Base-by-base conservation (phyloP, 306 rosid species). In the Castanea sativa region DNA sequence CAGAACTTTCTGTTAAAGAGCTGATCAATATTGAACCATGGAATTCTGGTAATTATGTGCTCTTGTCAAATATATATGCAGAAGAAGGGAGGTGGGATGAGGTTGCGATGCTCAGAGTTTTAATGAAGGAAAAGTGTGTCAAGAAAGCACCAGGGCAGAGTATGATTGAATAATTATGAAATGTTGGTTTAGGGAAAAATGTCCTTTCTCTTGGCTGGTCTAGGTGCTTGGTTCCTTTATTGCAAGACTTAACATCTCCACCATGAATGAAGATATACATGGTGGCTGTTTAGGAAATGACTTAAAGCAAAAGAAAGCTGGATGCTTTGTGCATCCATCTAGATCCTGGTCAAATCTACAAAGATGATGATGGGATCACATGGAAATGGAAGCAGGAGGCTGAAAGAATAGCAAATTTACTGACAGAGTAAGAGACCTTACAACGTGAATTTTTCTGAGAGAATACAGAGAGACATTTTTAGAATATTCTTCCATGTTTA, bases 31-130 rank as follows among this genome's bases (percentile, higher is more conserved):
- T 92, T 69, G 97, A 95, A 83, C 97, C 98, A 0, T 73, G 88
- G 91, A 95, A 92, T 78, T 95, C 97, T 1, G 95, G 99, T 45
- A 91, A 95, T 69, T 92, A 89, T 74, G 97, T 87, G 81, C 80
- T 91, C 63, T 65, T 95, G 84, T 95, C 97, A 5, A 92, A 91
- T 73, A 82, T 90, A 53, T 92, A 88, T 64, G 99, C 99, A 12
- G 97, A 89, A 63, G 91, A 90, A 83, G 92, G 93, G 35, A 82
- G 78, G 45, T 95, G 99, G 98, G 87, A 88, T 76, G 93, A 93
- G 70, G 99, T 86, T 73, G 97, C 88, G 88, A 88, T 87, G 85
- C 87, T 95, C 16, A 87, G 98, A 55, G 74, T 59, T 14, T 74
- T 84, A 80, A 88, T 95, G 98, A 86, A 67, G 19, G 91, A 77